Conservation (phyloP, 192 early-diverging fungal genomes). For the Obelidium mucronatum region DNA sequence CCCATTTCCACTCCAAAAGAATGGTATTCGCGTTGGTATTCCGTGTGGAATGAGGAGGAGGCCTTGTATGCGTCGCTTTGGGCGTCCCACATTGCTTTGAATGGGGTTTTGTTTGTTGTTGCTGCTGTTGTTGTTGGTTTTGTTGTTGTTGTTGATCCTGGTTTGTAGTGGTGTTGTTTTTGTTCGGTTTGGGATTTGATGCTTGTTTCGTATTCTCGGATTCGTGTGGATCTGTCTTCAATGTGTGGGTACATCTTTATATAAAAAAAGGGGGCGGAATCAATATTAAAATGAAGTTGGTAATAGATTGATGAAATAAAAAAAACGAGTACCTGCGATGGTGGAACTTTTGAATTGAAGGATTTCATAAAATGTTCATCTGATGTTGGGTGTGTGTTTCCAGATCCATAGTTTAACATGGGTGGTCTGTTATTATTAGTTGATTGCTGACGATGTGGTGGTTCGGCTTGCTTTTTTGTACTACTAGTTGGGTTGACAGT, state of each 20-base stretch:
- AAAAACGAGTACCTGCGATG: constrained; percentile 5
- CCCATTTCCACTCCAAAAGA: background rate
- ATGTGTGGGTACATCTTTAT: constrained; percentile 27
- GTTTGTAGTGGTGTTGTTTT: background rate
- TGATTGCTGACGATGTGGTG: background rate
- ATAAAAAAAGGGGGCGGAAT: too few relatives aligned
- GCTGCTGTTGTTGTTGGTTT: constrained; percentile 8
- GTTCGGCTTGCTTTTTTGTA: background rate
- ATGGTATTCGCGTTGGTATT: constrained; percentile 22
- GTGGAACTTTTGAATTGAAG: constrained; percentile 11
- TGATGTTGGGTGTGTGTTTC: constrained; percentile 24
- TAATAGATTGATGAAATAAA: background rate
- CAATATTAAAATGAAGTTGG: background rate
- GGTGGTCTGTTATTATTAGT: constrained; percentile 4
- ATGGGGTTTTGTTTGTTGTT: constrained; percentile 8
- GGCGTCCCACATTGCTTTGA: background rate
- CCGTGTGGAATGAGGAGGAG: constrained; percentile 3
- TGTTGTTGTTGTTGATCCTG: background rate
- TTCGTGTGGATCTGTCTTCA: constrained; percentile 5
- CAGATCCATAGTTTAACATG: constrained; percentile 17
- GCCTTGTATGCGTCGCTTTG: background rate
- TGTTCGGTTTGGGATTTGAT: background rate
- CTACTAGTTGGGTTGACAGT: background rate
- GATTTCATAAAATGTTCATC: constrained; percentile 31
- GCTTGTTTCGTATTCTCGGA: constrained; percentile 22